Base-by-base conservation (phyloP, 2,329 filamentous ascomycete genomes). In the Gnomoniopsis smithogilvyi region DNA sequence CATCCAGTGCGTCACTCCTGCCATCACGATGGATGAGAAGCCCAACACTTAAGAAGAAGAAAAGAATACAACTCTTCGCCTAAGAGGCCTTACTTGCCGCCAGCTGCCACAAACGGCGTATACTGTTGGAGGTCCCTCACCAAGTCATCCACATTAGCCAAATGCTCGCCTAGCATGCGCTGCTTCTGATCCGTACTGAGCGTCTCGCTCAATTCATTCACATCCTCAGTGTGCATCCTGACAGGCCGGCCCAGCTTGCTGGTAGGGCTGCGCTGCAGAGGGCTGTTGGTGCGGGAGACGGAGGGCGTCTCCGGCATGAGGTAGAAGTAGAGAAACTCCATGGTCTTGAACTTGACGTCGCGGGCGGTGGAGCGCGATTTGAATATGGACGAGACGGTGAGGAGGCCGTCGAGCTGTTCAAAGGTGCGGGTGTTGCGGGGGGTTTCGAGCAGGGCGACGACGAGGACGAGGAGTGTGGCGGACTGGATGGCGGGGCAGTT, bases 321-420 rank as follows among this genome's bases (percentile, higher is more conserved):
- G 74, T 98, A 99, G 75, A 98, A 98, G 79, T 98, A 98, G 54
- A 99, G 78, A 71, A 98, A 98, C 74, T 98, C 95, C 66, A 97
- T 88, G n/a, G 96, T 85, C 73, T 96, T 95, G 70, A 96, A 84
- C 78, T 96, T 97, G 65, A 98, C 93, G 67, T 94, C 91, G 62
- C 92, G 87, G 24, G 87, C 87, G 3, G 94, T 97, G 64, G 87
- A 86, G 62, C 92, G 87, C 64, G 89, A 90, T 74, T 96, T 96
- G 84, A 98, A 97, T 52, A 98, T 83, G 11, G 90, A 94, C 2
- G 94, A 96, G 49, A 98, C 87, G 1, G 92, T 95, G 45, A 96
- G 84, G 6, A 99, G 84, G 57, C 95, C 95, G 71, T 98, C 94
- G 65, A 96, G 89, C 57, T 84, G 82, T 77, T 99, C 95, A 69